Conservation (phyloP, 2,329 filamentous ascomycete genomes). For the Penicillium sp. region DNA sequence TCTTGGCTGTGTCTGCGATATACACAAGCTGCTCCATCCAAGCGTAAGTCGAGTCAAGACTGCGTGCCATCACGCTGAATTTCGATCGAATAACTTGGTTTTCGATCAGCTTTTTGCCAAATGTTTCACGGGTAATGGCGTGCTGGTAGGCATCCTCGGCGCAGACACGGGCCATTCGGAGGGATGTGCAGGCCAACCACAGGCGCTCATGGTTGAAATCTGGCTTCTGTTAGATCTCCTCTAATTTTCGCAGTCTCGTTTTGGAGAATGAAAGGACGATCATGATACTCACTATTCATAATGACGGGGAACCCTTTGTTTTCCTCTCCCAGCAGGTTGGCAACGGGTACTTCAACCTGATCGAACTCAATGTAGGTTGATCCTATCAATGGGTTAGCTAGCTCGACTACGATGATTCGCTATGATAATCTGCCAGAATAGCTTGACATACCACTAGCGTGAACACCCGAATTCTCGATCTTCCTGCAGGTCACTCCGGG, state of each 20-base stretch:
- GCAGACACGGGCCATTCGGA: constrained; percentile 58
- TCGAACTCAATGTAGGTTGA: constrained; percentile 74
- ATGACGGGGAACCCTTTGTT: constrained; percentile 79
- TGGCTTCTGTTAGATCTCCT: background rate
- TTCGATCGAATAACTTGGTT: constrained; percentile 59
- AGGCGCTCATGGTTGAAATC: constrained; percentile 61
- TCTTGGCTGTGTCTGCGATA: constrained; percentile 32
- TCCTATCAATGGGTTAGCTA: constrained; percentile 17
- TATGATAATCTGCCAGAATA: too few relatives aligned
- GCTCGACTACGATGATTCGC: too few relatives aligned
- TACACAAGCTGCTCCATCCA: constrained; percentile 59
- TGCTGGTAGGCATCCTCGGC: constrained; percentile 53
- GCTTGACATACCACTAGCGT: constrained; percentile 42
- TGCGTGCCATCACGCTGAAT: constrained; percentile 52
- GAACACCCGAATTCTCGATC: constrained; percentile 59
- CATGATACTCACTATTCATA: constrained; percentile 51
- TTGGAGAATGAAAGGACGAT: too few relatives aligned
- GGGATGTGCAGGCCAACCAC: constrained; percentile 55
- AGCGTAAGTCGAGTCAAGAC: constrained; percentile 56
- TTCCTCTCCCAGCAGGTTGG: constrained; percentile 71
- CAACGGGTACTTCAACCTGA: constrained; percentile 74
- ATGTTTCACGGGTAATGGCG: constrained; percentile 53
- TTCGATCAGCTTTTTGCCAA: constrained; percentile 55
- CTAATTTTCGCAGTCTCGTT: too few relatives aligned
- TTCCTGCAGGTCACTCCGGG: constrained; percentile 50